phyloP scores from a whole-genome alignment of 73 alveolate genomes.

The Effrenium voratum region DNA sequence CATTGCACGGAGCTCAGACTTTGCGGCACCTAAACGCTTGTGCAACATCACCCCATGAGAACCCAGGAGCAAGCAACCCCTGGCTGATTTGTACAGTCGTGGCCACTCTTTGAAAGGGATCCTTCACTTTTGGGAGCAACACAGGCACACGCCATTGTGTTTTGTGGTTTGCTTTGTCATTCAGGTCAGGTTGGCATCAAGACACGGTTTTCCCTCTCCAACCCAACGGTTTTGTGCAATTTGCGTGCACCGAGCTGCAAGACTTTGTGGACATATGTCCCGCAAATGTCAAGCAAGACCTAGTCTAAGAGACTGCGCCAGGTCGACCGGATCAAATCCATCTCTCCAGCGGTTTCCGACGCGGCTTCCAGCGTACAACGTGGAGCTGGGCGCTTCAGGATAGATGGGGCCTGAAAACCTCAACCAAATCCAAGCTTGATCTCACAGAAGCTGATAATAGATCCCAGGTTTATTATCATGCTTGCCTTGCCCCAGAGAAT shows the following conservation, averaged over 20 bases:
- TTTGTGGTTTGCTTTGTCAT: not conserved
- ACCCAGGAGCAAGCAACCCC: too few species aligned
- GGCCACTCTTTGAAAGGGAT: too few species aligned
- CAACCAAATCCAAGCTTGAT: too few species aligned
- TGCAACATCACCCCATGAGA: too few species aligned
- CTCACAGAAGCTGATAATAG: not conserved
- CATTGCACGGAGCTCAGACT: too few species aligned
- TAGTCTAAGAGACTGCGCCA: not conserved
- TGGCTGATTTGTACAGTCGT: too few species aligned
- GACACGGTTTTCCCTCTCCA: not conserved
- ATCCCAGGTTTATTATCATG: not conserved
- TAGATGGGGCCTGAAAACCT: too few species aligned
- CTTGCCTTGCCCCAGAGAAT: not conserved
- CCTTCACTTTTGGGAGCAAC: too few species aligned
- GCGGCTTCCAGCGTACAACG: not conserved
- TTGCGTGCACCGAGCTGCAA: not conserved
- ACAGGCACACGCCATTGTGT: too few species aligned
- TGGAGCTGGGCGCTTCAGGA: conserved; percentile 84
- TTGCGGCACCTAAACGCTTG: too few species aligned
- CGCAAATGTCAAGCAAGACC: not conserved
- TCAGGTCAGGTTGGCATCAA: not conserved
- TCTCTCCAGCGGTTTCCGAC: conserved; percentile 50
- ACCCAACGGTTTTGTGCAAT: not conserved
- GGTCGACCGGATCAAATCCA: conserved; percentile 48
- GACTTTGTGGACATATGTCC: not conserved